phyloP scores from a whole-genome alignment of 306 rosid genomes.

The Cotoneaster glaucophyllus region DNA sequence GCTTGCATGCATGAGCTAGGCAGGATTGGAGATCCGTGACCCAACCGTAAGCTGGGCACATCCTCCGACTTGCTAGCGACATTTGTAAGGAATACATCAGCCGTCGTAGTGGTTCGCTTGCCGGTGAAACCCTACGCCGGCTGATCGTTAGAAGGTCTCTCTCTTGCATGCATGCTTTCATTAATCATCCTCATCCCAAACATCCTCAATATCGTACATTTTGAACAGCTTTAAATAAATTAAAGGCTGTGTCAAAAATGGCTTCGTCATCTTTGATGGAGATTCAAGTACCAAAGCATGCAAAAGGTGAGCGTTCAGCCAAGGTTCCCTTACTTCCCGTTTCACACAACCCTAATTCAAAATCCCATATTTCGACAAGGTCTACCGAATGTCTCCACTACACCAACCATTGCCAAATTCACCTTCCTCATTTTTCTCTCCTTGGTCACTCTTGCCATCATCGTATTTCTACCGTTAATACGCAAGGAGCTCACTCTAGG shows the following conservation, averaged over 20 bases:
- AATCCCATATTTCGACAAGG: neutral
- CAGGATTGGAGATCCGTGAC: neutral
- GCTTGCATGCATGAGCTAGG: neutral
- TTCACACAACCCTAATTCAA: neutral
- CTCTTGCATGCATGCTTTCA: neutral
- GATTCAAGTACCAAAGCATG: neutral
- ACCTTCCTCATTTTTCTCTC: neutral
- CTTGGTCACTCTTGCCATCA: neutral
- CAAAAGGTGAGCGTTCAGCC: neutral
- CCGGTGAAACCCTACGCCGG: neutral
- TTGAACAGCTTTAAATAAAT: neutral
- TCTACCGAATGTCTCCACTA: neutral
- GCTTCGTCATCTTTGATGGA: neutral
- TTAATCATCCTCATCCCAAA: neutral
- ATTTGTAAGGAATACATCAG: neutral
- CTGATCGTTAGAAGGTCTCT: no score
- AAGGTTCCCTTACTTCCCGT: slow-evolving; percentile 6
- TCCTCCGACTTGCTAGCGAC: neutral
- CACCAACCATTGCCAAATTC: neutral
- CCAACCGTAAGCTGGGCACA: neutral
- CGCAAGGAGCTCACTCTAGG: neutral
- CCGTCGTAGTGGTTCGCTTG: neutral
- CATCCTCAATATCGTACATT: neutral
- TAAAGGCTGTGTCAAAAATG: neutral
- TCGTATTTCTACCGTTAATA: neutral